A percentile compares a stretch with the other conserved stretches of the same genome.
Conservation (phyloP, 2,329 filamentous ascomycete species). For the Cladophialophora exuberans region DNA sequence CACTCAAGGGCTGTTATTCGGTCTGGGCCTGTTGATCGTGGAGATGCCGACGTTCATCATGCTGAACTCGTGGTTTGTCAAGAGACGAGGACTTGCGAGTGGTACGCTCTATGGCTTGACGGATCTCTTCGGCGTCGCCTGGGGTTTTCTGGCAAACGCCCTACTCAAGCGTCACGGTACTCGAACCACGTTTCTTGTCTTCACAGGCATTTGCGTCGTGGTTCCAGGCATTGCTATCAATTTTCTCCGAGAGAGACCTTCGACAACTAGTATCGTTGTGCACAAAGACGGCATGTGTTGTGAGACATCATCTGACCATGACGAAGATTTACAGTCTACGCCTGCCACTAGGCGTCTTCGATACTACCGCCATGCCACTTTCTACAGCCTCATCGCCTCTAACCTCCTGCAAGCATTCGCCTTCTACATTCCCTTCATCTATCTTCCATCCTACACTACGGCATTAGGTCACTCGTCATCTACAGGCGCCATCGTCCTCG, state of each 20-base stretch:
- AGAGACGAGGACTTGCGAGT: constrained; percentile 55
- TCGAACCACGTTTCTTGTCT: constrained; percentile 13
- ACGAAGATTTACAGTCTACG: no score
- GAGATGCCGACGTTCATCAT: constrained; percentile 54
- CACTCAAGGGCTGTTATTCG: constrained; percentile 49
- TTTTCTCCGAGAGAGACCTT: constrained; percentile 12
- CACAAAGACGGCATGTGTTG: not conserved
- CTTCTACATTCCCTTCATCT: constrained; percentile 42
- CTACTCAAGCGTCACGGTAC: constrained; percentile 11
- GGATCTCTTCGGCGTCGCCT: constrained; percentile 22
- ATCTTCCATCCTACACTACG: constrained; percentile 38
- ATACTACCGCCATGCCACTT: constrained; percentile 14
- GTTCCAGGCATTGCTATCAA: constrained; percentile 14
- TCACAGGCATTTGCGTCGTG: constrained; percentile 15
- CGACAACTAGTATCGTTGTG: no score
- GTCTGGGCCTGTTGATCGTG: constrained; percentile 53
- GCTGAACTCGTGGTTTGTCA: constrained; percentile 59
- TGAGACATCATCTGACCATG: not conserved
- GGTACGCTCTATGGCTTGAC: constrained; percentile 40
- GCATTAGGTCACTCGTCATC: constrained; percentile 22
- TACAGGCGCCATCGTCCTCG: constrained; percentile 29
- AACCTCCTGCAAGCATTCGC: constrained; percentile 41
- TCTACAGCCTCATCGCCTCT: constrained; percentile 43
- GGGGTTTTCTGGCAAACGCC: constrained; percentile 7
- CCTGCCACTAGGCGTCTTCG: no score